A percentile compares a stretch with the other conserved stretches of the same genome.
phyloP scores from a whole-genome alignment of 495 filamentous ascomycete species.

The Neurospora hispaniola region DNA sequence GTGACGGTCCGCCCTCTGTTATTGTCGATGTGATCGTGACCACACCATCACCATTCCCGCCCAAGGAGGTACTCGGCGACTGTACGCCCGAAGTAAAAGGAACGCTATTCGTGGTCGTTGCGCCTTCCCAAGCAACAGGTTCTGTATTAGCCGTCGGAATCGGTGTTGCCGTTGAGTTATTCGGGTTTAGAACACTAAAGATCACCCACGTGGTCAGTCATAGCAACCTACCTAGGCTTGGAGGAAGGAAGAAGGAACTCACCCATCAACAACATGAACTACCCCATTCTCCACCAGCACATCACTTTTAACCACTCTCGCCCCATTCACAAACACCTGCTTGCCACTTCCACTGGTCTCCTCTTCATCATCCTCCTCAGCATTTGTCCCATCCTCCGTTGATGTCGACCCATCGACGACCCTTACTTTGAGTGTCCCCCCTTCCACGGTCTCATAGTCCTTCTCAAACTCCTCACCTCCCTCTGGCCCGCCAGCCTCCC shows the following conservation, averaged over 20 bases:
- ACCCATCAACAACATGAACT: constrained; percentile 43
- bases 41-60: neutral
- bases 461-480: constrained; percentile 22
- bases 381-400: neutral
- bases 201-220: neutral
- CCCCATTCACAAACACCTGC: constrained; percentile 40
- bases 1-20: neutral
- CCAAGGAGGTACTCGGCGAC: constrained; percentile 13
- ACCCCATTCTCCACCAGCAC: constrained; percentile 43
- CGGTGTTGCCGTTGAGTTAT: constrained; percentile 20
- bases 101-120: constrained; percentile 28
- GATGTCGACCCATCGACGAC: neutral
- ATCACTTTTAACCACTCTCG: constrained; percentile 35
- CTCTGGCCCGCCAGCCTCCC: constrained; percentile 25
- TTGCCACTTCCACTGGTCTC: constrained; percentile 8
- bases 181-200: constrained; percentile 19
- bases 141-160: constrained; percentile 33
- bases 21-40: neutral
- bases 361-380: neutral
- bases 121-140: constrained; percentile 41
- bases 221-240: neutral
- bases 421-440: neutral
- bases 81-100: constrained; percentile 37
- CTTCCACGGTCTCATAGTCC: neutral
- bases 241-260: neutral